Base-by-base conservation (phyloP, 176 grass and related monocot species). In the Oryza punctata region DNA sequence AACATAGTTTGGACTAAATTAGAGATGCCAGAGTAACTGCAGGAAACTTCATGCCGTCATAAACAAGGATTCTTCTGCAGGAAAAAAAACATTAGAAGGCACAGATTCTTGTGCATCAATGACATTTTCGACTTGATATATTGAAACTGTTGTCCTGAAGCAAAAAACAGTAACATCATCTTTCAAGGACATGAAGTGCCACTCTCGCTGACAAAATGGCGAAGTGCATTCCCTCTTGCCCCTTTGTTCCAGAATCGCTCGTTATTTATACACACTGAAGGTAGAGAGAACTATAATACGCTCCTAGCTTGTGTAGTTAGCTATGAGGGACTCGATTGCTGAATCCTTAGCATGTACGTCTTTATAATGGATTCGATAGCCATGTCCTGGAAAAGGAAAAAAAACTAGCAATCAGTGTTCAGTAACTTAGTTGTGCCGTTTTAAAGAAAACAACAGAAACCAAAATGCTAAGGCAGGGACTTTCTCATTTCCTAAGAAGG, bases 281-380 rank as follows among this genome's bases (percentile, higher is more conserved):
- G 78, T 37, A 12, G 18, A 72, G 25, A 23, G 54, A 16, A 16
- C 11, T 38, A 29, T 57, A 73, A 32, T 3, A 45, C 14, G 47
- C 11, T 50, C 63, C 82, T 89, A 89, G 37, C 35, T 73, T 67
- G 35, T 38, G 78, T 78, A 37, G 25, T 61, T 76, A 57, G 73
- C 72, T 23, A 85, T 11, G 25, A 82, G 64, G 65, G 77, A 45
- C 52, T 85, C 70, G n/a, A 85, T 76, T 28, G 87, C 87, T 80
- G 82, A 84, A 89, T 89, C 80, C 70, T 85, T 89, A 26, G 81
- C 63, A 4, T 70, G 77, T 13, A 70, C 70, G 81, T 89, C 87
- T 89, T 69, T 69, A 67, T 89, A 89, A 8, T 54, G 43, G 70
- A 85, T 85, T 52, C 50, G 82, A 64, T 69, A 33, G 28, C 87